Base-by-base conservation (phyloP, 441 rosid genomes). In the Erodium texanum region DNA sequence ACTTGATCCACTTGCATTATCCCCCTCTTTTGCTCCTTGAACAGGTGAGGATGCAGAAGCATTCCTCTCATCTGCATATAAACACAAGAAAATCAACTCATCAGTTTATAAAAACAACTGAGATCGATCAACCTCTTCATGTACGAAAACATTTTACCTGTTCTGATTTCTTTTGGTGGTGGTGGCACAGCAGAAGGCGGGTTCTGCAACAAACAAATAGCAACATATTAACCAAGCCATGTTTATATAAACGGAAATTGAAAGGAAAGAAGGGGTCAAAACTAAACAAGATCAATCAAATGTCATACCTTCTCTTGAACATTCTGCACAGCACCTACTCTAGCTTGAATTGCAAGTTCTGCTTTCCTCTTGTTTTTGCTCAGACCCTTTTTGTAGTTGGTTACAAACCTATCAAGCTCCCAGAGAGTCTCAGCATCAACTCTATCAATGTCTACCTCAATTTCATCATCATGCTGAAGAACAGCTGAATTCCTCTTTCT, bases 371-470 rank as follows among this genome's bases (percentile, higher is more conserved):
- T 94, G 78, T 84, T 81, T 86, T 92, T 94, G 84, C 99, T 94
- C 78, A 94, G 77, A 74, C 93, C 87, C 78, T 94, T 92, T 78
- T 87, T 92, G 76, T 88, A 94, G 82, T 94, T 92, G 74, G 94
- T 88, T 1, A 88, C 93, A 84, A 92, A 94, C 79, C 98, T 85
- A 77, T 92, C 99, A 62, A 94, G 86, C 82, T 94, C 99, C 99
- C 99, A 94, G 45, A 94, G 87, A 64, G 99, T 95, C 86, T 94
- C 99, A 0, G 90, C 84, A 78, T 94, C 99, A 80, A 94, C 98
- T 82, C 88, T 86, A 77, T 94, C 99, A 78, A 94, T 94, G 79
- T 94, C 99, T 32, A 94, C 98, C 79, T 94, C 99, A 72, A 94
- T 92, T 79, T 94, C 99, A 73, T 87, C 97, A 41, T 92, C 99